Evolutionary conservation across 1,284 basidiomycete species (phyloP), one percentile per base, ranked within the genome.

Genomic region (Laetiporus sulphureus): DNA sequence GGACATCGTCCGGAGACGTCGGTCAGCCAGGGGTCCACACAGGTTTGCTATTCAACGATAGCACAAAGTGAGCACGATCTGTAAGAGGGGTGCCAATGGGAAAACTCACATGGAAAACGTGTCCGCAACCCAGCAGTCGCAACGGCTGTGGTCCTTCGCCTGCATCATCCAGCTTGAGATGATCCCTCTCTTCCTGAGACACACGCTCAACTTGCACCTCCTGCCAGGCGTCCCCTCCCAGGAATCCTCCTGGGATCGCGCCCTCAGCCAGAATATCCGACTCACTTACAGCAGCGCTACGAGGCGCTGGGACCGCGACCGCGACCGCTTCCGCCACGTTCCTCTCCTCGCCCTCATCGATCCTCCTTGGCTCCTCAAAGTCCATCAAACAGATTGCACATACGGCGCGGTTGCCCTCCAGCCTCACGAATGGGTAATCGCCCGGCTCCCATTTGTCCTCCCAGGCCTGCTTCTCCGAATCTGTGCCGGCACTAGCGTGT

Each of bases 361-460:
- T 43, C 44, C 66, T 65, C 55, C 66, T 79, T 11, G 86, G 86
- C 58, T 82, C 81, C 52, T 83, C 83, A 48, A 88, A 90, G 57
- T 90, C 87, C 72, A 82, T 72, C 51, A 90, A 62, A 59, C 87
- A 90, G 44, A 90, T 85, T 22, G 84, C 83, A 60, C 86, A 90
- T 11, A 79, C 75, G 5, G 87, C 87, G 35, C 86, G 78, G 54
- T 90, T 86, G 15, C 77, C 80, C 51, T 85, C 83, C 23, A 90
- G 69, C 32, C 81, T 66, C 29, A 90, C 75, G 57, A 78, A 78
- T n/a, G 76, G 76, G 50, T 72, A 73, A 37, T 71, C 69, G 32
- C 66, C 62, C 37, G 65, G 60, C 48, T 75, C 77, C 73, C 75
- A 78, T 32, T 63, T 60, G 42, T 70, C 68, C 47, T 72, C 70